Base-by-base conservation (phyloP, 2,329 filamentous ascomycete species). In the Sphaerulina vaccinii region DNA sequence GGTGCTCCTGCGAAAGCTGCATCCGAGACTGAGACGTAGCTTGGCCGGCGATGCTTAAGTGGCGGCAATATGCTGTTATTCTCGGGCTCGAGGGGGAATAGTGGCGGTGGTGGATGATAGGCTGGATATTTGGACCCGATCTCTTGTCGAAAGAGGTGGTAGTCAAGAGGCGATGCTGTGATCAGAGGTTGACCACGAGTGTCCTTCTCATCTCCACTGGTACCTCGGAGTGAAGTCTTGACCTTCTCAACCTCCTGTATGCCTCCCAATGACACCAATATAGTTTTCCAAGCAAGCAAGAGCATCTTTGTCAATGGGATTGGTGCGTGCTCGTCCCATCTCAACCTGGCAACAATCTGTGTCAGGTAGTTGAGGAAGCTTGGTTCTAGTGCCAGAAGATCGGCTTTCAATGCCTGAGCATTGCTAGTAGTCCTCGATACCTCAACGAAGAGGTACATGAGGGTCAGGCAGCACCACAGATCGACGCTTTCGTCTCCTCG, bases 61-160 rank as follows among this genome's bases (percentile, higher is more conserved):
- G 89, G 90, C 0, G 93, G 92, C 7, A 99, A 76, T 35, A 97
- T 87, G 1, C 90, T 95, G 56, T 89, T 93, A 66, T 93, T 91
- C 48, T 96, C 91, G 16, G 88, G 81, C 68, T 97, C 92, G 11
- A 97, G 78, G 1, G 90, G 90, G 54, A 97, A 84, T 5, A 88
- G 72, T 1, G 89, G 86, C 47, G 84, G 85, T 2, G 93, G 93
- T 2, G 93, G 91, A 52, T 95, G 87, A 69, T 99, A 99, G 2
- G 93, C 88, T 9, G 93, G 93, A 68, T 99, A 99, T 72, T 99
- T 99, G 2, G 92, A 96, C 13, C 87, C 95, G 52, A 99, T 92
- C 69, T 99, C 93, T 69, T 96, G 92, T 29, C 93, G 86, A 67
- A 99, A 99, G 18, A 91, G 80, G 67, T 99, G 92, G 66, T 99